Conservation (phyloP, 331 rosid species). For the Rhamnella rubrinervis region DNA sequence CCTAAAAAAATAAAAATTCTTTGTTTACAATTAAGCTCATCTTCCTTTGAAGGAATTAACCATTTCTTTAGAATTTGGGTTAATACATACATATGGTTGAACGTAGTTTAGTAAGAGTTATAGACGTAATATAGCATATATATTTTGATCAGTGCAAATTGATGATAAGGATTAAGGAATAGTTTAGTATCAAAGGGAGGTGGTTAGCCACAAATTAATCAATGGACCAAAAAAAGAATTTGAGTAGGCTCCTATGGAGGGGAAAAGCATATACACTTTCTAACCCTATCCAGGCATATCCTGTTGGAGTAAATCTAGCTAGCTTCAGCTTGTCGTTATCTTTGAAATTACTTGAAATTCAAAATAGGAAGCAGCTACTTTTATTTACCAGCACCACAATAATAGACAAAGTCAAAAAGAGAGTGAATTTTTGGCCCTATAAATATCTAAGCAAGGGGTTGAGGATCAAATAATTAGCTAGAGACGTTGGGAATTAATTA, state of each 20-base stretch:
- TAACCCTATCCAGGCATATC: not conserved
- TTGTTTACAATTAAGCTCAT: too few relatives aligned
- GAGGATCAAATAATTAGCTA: not conserved
- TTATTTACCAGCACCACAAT: not conserved
- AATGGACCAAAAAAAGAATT: conserved; percentile 5
- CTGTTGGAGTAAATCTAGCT: not conserved
- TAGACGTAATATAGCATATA: too few relatives aligned
- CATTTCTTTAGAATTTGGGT: too few relatives aligned
- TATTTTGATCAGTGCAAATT: too few relatives aligned
- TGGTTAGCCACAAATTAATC: not conserved
- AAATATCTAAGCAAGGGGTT: conserved; percentile 13
- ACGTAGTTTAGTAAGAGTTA: too few relatives aligned
- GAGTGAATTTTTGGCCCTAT: conserved; percentile 11
- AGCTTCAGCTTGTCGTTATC: not conserved
- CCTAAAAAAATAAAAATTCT: too few relatives aligned
- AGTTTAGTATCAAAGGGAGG: not conserved
- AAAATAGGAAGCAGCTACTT: conserved; percentile 2
- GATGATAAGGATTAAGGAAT: too few relatives aligned
- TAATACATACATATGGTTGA: too few relatives aligned
- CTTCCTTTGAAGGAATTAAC: too few relatives aligned
- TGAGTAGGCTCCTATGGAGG: not conserved
- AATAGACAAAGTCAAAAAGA: not conserved
- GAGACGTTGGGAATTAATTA: too few relatives aligned
- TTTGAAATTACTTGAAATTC: conserved; percentile 1
- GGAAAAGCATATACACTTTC: conserved; percentile 3